Base-by-base conservation (phyloP, 2,329 filamentous ascomycete genomes). In the Tothia fuscella region DNA sequence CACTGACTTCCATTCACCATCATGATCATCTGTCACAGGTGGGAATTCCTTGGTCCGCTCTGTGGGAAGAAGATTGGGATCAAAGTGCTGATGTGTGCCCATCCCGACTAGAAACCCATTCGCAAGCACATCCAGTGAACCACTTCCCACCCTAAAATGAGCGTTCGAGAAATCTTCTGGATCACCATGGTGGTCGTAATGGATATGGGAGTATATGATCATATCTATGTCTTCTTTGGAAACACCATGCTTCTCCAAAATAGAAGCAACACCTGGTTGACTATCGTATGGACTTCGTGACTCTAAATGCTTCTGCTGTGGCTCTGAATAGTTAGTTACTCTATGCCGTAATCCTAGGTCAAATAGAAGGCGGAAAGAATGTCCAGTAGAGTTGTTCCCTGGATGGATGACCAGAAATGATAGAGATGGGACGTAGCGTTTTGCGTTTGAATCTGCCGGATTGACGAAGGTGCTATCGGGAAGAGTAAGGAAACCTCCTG, bases 111-210 rank as follows among this genome's bases (percentile, higher is more conserved):
- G 17, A 7, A 56, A 30, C 0, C 53, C 54, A 17, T 55, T 31
- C 28, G 52, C 50, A 10, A 72, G 52, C 2, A 72, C 51, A 28
- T 63, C 47, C 14, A 65, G 47, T 1, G 65, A 64, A 4, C 68
- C 68, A 3, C 60, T 56, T 0, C 74, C 74, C 7, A 76, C 66
- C 3, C 70, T 48, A 47, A 76, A 74, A 3, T 58, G 57, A 0
- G 70, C 60, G 10, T 58, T 53, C 0, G 60, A 46, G 47, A 74
- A 76, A 48, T 74, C 70, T 2, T 58, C 54, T 0, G 71, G 68
- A 4, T 69, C 72, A n/a, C 72, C 74, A 28, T 70, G 61, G 46
- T 76, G 73, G 48, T 77, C 72, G 62, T 70, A 75, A 49, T 77
- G 72, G 0, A 71, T 61, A 45, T 77, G 73, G 48, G 65, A 70